phyloP scores from a whole-genome alignment of 768 basidiomycete genomes.

The Calocybe gangraenosa region DNA sequence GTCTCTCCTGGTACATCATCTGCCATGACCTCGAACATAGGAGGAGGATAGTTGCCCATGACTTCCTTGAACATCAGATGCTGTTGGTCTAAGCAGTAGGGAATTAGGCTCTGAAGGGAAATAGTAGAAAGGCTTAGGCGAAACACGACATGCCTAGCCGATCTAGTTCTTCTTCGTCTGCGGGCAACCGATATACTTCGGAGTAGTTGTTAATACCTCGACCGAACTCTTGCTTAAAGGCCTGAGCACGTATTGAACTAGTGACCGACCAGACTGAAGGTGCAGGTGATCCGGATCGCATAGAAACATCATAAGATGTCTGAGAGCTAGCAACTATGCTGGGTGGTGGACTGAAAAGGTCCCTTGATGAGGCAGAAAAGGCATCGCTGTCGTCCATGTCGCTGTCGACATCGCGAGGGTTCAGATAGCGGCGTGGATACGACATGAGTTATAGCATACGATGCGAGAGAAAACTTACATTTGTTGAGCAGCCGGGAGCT shows the following conservation, averaged over 20 bases:
- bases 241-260: constrained; percentile 53
- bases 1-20: constrained; percentile 52
- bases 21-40: constrained; percentile 53
- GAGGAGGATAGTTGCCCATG: constrained; percentile 65
- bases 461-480: constrained; percentile 2
- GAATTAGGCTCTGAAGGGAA: constrained; percentile 3
- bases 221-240: constrained; percentile 64
- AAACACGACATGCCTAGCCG: constrained; percentile 50
- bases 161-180: constrained; percentile 72
- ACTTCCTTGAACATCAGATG: constrained; percentile 59
- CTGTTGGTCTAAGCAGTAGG: constrained; percentile 51
- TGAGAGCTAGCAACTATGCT: constrained; percentile 40
- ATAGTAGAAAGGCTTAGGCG: background rate
- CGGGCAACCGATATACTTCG: constrained; percentile 73
- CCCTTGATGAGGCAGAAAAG: constrained; percentile 38
- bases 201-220: constrained; percentile 74
- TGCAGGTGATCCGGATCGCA: constrained; percentile 61
- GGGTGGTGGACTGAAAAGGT: constrained; percentile 31
- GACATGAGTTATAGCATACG: constrained; percentile 2
- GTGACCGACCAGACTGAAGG: constrained; percentile 71
- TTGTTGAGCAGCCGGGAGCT: background rate
- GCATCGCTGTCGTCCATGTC: constrained; percentile 44
- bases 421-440: constrained; percentile 8
- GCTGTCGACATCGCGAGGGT: constrained; percentile 23
- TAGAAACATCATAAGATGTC: constrained; percentile 56